phyloP scores from a whole-genome alignment of 768 basidiomycete genomes.

The Amanita subjunquillea region DNA sequence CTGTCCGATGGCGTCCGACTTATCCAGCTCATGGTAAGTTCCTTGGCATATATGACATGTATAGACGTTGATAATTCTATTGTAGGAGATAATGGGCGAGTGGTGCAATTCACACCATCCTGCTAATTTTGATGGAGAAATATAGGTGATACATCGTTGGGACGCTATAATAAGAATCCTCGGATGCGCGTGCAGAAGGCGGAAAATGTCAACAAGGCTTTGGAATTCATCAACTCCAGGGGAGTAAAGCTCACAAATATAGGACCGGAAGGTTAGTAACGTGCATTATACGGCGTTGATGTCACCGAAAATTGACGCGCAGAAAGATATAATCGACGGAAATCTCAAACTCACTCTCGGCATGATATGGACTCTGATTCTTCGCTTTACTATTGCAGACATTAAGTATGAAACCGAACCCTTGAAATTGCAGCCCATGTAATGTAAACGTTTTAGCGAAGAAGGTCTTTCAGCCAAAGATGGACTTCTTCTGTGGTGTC shows the following conservation, averaged over 20 bases:
- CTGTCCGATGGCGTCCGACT: constrained; percentile 92
- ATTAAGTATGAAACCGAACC: constrained; percentile 61
- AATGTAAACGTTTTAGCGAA: constrained; percentile 44
- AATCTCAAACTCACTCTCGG: constrained; percentile 97
- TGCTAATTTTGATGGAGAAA: neutral
- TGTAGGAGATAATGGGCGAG: constrained; percentile 93
- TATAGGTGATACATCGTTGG: constrained; percentile 80
- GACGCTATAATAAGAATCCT: constrained; percentile 87
- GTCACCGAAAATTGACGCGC: constrained; percentile 1
- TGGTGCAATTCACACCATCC: neutral
- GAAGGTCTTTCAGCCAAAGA: constrained; percentile 99
- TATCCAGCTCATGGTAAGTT: constrained; percentile 83
- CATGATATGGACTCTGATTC: constrained; percentile 97
- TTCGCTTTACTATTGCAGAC: constrained; percentile 96
- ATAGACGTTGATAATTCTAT: neutral
- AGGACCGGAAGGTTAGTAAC: constrained; percentile 75
- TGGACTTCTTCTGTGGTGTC: constrained; percentile 95
- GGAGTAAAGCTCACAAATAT: constrained; percentile 97
- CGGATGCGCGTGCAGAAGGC: constrained; percentile 93
- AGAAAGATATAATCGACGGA: constrained; percentile 93
- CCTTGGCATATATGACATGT: neutral
- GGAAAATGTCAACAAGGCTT: constrained; percentile 95
- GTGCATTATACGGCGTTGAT: neutral
- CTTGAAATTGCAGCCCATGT: neutral
- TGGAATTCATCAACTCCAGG: constrained; percentile 89